These are phyloP conservation scores for Vitrella brassicaformis DNA, from an alignment of 73 alveolate species.

Conservation along the genomic window DNA sequence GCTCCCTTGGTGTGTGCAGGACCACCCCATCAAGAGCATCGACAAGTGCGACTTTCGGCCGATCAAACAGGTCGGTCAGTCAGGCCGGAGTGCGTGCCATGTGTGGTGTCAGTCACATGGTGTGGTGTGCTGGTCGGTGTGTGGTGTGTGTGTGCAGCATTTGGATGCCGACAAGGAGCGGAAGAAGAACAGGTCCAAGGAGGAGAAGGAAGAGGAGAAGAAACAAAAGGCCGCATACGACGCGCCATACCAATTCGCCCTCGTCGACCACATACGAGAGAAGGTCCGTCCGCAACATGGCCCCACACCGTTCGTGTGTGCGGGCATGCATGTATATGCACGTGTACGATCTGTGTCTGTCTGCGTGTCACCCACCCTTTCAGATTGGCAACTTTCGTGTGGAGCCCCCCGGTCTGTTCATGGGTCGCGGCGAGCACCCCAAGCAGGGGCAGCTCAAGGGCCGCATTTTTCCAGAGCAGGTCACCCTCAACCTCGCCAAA, in stretches of 20 bases:
- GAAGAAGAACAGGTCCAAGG: constrained; percentile 17
- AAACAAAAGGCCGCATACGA: constrained; percentile 51
- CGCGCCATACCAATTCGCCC: constrained; percentile 71
- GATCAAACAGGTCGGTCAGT: constrained; percentile 32
- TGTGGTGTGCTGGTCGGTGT: background rate
- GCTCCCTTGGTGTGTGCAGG: too few relatives aligned
- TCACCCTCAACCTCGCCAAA: background rate
- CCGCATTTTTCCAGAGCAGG: background rate
- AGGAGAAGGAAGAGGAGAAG: constrained; percentile 50
- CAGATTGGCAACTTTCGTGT: constrained; percentile 65
- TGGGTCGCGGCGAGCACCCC: constrained; percentile 99
- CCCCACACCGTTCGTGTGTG: background rate
- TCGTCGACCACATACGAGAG: constrained; percentile 85
- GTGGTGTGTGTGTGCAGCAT: background rate
- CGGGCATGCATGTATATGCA: background rate
- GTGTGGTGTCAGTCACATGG: background rate
- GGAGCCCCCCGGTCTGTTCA: constrained; percentile 94
- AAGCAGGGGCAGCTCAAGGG: constrained; percentile 79
- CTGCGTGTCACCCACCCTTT: too few relatives aligned
- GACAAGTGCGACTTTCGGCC: constrained; percentile 79
- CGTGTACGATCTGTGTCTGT: background rate
- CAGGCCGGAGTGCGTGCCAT: too few relatives aligned
- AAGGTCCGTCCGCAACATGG: constrained; percentile 21
- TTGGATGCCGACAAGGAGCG: constrained; percentile 12
- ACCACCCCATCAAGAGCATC: constrained; percentile 48